Conservation (phyloP, 1,139 yeast species). For the Blastobotrys persicus region DNA sequence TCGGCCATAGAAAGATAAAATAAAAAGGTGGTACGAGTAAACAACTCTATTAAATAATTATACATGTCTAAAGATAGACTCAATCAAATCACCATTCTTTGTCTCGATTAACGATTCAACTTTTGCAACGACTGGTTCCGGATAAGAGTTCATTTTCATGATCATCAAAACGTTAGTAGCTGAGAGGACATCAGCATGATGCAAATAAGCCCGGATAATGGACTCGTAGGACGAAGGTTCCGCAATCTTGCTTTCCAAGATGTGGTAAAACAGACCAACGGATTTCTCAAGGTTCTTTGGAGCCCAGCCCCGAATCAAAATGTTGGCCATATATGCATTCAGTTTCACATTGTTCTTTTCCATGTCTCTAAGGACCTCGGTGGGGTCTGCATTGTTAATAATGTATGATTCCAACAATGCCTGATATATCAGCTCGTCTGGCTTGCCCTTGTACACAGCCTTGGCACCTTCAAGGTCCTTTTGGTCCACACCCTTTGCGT, state of each 20-base stretch:
- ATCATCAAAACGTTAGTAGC: slow-evolving; percentile 31
- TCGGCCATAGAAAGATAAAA: too few species aligned
- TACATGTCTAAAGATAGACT: slow-evolving; percentile 7
- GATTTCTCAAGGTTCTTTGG: slow-evolving; percentile 33
- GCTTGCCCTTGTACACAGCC: slow-evolving; percentile 38
- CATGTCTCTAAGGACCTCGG: slow-evolving; percentile 39
- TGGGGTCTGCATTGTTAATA: slow-evolving; percentile 35
- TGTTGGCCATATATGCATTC: slow-evolving; percentile 40
- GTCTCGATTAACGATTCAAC: slow-evolving; percentile 23
- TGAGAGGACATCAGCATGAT: slow-evolving; percentile 27
- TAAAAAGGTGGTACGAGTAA: too few species aligned
- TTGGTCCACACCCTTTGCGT: slow-evolving; percentile 41
- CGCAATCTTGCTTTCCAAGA: slow-evolving; percentile 29
- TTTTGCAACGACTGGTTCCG: slow-evolving; percentile 34
- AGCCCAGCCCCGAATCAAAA: slow-evolving; percentile 42
- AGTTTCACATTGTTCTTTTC: slow-evolving; percentile 34
- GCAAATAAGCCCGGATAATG: slow-evolving; percentile 37
- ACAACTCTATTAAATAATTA: slow-evolving; percentile 1
- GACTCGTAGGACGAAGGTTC: slow-evolving; percentile 42
- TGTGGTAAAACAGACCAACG: slow-evolving; percentile 36
- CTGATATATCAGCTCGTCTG: slow-evolving; percentile 41
- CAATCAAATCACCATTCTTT: slow-evolving; percentile 1
- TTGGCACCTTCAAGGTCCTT: slow-evolving; percentile 37
- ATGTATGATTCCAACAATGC: slow-evolving; percentile 42
- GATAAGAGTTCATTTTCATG: slow-evolving; percentile 33